Evolutionary conservation across 2,329 filamentous ascomycete species (phyloP).

Genomic region (Paecilomyces niveus): DNA sequence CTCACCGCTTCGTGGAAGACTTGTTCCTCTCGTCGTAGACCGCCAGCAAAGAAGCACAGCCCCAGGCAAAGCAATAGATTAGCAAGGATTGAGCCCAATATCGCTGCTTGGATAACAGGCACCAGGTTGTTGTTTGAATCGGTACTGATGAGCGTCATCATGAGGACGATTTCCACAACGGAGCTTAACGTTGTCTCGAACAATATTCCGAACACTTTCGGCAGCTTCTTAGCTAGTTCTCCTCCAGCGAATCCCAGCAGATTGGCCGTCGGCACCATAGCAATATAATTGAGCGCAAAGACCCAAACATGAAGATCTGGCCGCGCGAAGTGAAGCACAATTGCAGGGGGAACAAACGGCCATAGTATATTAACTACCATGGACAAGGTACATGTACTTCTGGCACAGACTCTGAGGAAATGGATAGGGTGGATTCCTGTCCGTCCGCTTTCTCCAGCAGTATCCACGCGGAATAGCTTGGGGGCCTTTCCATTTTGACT

Average conservation of each 20-base stretch:
- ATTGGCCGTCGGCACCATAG: constrained; percentile 71
- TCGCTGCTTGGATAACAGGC: constrained; percentile 50
- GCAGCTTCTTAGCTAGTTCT: constrained; percentile 66
- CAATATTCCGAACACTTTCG: constrained; percentile 54
- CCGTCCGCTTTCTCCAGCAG: constrained; percentile 60
- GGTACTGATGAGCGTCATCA: constrained; percentile 64
- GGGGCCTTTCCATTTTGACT: neutral
- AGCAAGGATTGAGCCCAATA: constrained; percentile 74
- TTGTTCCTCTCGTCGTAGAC: constrained; percentile 59
- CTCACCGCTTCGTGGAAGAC: constrained; percentile 68
- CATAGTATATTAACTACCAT: constrained; percentile 63
- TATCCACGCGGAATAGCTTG: constrained; percentile 23
- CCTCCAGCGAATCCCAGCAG: constrained; percentile 67
- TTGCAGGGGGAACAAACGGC: constrained; percentile 66
- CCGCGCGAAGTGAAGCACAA: constrained; percentile 55
- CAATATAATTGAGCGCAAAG: constrained; percentile 66
- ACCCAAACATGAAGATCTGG: constrained; percentile 55
- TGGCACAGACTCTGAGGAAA: constrained; percentile 58
- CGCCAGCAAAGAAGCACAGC: constrained; percentile 71
- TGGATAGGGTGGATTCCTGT: constrained; percentile 56
- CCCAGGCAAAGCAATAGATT: constrained; percentile 76
- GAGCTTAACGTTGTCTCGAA: constrained; percentile 58
- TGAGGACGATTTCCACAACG: constrained; percentile 74
- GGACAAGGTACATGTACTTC: constrained; percentile 57
- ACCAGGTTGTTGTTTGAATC: constrained; percentile 41